A percentile compares a stretch with the other conserved stretches of the same genome.
phyloP scores from a whole-genome alignment of 1,284 basidiomycete genomes.

The Sanghuangporus baumii region DNA sequence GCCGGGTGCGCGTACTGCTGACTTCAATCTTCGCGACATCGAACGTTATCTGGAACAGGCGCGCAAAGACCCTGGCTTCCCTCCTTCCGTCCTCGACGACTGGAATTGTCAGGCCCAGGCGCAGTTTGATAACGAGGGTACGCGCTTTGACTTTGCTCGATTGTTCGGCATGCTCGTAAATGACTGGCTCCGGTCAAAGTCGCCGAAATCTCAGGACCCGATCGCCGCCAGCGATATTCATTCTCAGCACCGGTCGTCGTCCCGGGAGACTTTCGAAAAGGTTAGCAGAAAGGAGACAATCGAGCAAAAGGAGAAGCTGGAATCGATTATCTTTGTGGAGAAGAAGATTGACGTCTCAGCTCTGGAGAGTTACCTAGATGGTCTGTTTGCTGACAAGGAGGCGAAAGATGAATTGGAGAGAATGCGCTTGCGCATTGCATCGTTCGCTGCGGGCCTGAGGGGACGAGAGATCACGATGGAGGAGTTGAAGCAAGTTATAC shows the following conservation, averaged over 20 bases:
- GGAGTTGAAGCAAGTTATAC: slow-evolving; percentile 30
- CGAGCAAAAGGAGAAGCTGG: slow-evolving; percentile 36
- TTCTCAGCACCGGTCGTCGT: neutral
- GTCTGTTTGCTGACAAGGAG: slow-evolving; percentile 31
- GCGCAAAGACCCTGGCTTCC: slow-evolving; percentile 8
- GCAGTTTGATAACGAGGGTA: slow-evolving; percentile 13
- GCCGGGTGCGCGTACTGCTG: slow-evolving; percentile 11
- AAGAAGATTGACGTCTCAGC: slow-evolving; percentile 28
- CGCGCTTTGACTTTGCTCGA: slow-evolving; percentile 14
- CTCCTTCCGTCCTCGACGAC: slow-evolving; percentile 1
- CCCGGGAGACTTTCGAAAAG: slow-evolving; percentile 24
- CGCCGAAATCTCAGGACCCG: neutral
- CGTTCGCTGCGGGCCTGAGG: slow-evolving; percentile 25
- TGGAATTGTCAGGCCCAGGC: slow-evolving; percentile 11
- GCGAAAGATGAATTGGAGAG: slow-evolving; percentile 25
- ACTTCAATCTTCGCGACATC: slow-evolving; percentile 11
- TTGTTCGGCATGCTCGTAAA: slow-evolving; percentile 16
- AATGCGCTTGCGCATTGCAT: slow-evolving; percentile 27
- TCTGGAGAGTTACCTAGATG: slow-evolving; percentile 30
- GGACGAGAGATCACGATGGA: slow-evolving; percentile 22
- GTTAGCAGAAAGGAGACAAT: slow-evolving; percentile 37
- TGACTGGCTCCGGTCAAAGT: slow-evolving; percentile 8
- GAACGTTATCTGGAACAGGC: slow-evolving; percentile 15
- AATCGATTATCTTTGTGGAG: slow-evolving; percentile 36
- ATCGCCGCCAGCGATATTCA: neutral